Evolutionary conservation across 1,139 yeast genomes (phyloP), one percentile per base, ranked within the genome.

Genomic region (Taphrina sp.): DNA sequence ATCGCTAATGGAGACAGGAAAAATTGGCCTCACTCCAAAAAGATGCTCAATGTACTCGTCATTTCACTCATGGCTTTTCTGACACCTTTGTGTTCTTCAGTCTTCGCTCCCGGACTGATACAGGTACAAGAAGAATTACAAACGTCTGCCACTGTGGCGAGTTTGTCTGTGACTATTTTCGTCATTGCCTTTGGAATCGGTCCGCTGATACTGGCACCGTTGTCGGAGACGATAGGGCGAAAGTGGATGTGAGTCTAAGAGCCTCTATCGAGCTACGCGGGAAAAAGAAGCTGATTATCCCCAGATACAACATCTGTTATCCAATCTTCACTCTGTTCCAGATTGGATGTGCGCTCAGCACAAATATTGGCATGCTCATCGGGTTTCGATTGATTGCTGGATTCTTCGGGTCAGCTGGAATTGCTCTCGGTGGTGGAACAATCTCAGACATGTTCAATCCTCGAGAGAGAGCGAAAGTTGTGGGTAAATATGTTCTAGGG

Each of bases 351-450:
- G 83, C 79, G 0, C 71, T 79, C 45, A 70, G 81, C 3, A 71
- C 76, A 41, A 78, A 72, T 42, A 73, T 82, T 38, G 68, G 69
- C 2, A 65, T 67, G 4, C 63, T 73, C 34, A 72, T 86, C 49
- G 83, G 87, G 1, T 72, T 86, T 55, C 75, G 96, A 63, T 85
- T 88, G 67, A 78, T 89, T 63, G 78, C 89, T 34, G 96, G 96
- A 2, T 74, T 84, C 31, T 75, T 85, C 58, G 86, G 94, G 0
- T 81, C 94, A 2, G 96, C 96, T 3, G 89, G 95, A 0, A 74
- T 89, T 66, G 82, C 95, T 3, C 80, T 87, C 62, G 95, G 92
- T 10, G 94, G 92, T 59, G 96, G 95, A 59, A 81, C 95, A 3
- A 78, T 88, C 60, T 76, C 84, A 58, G 49, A 47, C 26, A 37